These are phyloP conservation scores for Geosmithia flava DNA, from an alignment of 2,329 filamentous ascomycete genomes.

Conservation along the genomic window DNA sequence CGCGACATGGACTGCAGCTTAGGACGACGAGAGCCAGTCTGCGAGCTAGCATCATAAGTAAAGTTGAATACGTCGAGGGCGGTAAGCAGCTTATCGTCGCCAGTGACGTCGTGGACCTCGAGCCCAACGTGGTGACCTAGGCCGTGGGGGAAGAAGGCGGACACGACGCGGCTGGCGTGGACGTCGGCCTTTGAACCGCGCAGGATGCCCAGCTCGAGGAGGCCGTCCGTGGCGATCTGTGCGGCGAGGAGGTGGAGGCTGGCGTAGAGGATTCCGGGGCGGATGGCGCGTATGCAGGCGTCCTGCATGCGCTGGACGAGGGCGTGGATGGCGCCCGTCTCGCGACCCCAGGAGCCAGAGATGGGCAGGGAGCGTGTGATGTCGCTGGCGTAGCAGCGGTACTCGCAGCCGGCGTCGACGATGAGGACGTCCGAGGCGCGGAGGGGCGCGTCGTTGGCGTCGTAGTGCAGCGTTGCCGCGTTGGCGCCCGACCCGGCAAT, in stretches of 20 bases:
- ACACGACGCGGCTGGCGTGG: constrained; percentile 33
- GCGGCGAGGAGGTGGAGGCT: constrained; percentile 64
- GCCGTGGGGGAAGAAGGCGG: constrained; percentile 56
- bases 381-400: constrained; percentile 74
- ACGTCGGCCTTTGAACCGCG: constrained; percentile 46
- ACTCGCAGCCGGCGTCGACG: constrained; percentile 82
- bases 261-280: constrained; percentile 58
- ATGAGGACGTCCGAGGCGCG: constrained; percentile 61
- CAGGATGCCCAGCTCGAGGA: constrained; percentile 62
- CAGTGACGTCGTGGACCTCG: constrained; percentile 49
- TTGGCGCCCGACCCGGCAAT: constrained; percentile 80
- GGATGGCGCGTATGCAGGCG: constrained; percentile 55
- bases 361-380: constrained; percentile 83
- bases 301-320: constrained; percentile 74
- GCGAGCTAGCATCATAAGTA: too few relatives aligned
- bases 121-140: constrained; percentile 54
- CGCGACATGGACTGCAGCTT: background rate
- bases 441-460: constrained; percentile 63
- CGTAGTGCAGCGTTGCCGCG: constrained; percentile 78
- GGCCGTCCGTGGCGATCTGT: constrained; percentile 56
- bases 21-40: too few relatives aligned
- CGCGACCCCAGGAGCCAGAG: constrained; percentile 51
- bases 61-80: too few relatives aligned
- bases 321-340: constrained; percentile 62
- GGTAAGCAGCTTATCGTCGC: constrained; percentile 19